phyloP scores from a whole-genome alignment of 768 basidiomycete genomes.

The Suillus placidus region DNA sequence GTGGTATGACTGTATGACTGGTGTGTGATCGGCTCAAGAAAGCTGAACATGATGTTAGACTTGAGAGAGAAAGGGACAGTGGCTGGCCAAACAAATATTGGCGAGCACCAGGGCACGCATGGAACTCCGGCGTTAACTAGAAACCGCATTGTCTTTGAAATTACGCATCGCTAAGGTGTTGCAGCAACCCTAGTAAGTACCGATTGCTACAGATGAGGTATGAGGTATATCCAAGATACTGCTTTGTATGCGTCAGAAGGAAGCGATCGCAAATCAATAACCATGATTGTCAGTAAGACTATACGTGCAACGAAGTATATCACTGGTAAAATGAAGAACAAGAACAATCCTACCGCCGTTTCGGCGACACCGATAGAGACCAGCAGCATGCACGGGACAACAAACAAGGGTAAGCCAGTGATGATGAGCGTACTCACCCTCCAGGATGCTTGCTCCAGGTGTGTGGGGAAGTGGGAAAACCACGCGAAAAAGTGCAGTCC shows the following conservation, averaged over 20 bases:
- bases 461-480: slow-evolving; percentile 28
- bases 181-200: neutral
- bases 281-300: neutral
- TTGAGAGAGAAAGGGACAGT: neutral
- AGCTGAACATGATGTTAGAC: neutral
- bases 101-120: neutral
- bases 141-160: neutral
- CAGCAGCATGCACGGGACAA: neutral
- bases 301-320: neutral
- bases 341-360: neutral
- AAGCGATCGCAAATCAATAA: neutral
- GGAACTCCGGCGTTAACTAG: neutral
- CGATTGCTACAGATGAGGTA: neutral
- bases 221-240: neutral
- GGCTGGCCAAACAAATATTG: neutral
- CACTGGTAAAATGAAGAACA: neutral
- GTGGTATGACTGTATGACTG: neutral
- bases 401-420: slow-evolving; percentile 1
- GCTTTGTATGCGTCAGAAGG: neutral
- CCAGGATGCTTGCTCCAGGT: slow-evolving; percentile 28
- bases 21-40: neutral
- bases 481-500: slow-evolving; percentile 32
- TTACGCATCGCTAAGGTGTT: neutral
- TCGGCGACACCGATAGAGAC: neutral
- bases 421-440: slow-evolving; percentile 23